phyloP scores from a whole-genome alignment of 1,284 basidiomycete genomes.

The Boletus smithii region DNA sequence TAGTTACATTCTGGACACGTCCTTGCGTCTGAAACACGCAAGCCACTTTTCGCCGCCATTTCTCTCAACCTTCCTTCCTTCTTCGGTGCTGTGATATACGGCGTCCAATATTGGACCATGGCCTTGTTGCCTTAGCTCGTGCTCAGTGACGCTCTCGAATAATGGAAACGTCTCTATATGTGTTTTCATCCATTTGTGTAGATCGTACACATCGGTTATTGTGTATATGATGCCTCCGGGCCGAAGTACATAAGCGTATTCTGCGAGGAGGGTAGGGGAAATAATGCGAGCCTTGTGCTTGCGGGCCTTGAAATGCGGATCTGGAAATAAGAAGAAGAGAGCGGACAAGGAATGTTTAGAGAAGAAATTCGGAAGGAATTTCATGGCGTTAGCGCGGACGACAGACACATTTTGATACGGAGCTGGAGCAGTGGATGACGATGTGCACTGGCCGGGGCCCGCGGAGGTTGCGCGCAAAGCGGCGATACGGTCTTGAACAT shows the following conservation, averaged over 20 bases:
- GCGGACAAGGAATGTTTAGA: conserved; percentile 85
- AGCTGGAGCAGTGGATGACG: conserved; percentile 25
- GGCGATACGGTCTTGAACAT: conserved; percentile 90
- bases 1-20: conserved; percentile 25
- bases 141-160: conserved; percentile 79
- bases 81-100: conserved; percentile 86
- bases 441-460: conserved; percentile 15
- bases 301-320: conserved; percentile 97
- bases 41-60: conserved; percentile 90
- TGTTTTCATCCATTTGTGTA: conserved; percentile 93
- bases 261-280: conserved; percentile 88
- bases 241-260: conserved; percentile 90
- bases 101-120: conserved; percentile 76
- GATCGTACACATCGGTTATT: conserved; percentile 93
- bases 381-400: conserved; percentile 97
- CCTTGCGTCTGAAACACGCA: conserved; percentile 74
- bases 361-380: conserved; percentile 98
- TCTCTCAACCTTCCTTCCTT: conserved; percentile 94
- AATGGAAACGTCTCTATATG: conserved; percentile 86
- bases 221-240: conserved; percentile 96
- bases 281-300: conserved; percentile 99
- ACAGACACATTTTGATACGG: conserved; percentile 91
- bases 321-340: conserved; percentile 98
- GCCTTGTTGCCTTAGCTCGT: conserved; percentile 68
- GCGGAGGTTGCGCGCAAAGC: conserved; percentile 70